Evolutionary conservation across 2,329 filamentous ascomycete genomes (phyloP).

Genomic region (Ascochyta koolunga): DNA sequence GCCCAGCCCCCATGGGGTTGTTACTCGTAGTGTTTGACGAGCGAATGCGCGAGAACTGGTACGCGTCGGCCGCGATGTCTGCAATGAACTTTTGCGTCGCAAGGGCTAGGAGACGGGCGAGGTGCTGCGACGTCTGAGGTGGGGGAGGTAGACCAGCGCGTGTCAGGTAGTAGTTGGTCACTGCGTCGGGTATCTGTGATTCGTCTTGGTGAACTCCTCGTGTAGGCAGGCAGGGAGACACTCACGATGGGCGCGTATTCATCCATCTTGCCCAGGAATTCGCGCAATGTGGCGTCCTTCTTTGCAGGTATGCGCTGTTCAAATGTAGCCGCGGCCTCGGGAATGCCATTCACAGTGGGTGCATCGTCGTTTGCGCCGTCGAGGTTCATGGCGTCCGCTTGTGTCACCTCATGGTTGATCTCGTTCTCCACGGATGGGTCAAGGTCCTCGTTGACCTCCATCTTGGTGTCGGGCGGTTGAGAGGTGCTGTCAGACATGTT

Average conservation of each 20-base stretch:
- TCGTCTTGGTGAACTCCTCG: slow-evolving; percentile 19
- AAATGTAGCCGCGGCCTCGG: slow-evolving; percentile 55
- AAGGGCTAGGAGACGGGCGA: slow-evolving; percentile 90
- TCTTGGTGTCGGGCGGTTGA: slow-evolving; percentile 35
- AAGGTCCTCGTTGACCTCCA: slow-evolving; percentile 46
- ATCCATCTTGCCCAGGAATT: slow-evolving; percentile 96
- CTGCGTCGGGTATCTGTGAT: slow-evolving; percentile 89
- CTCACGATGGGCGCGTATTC: slow-evolving; percentile 95
- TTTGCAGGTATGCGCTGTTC: slow-evolving; percentile 74
- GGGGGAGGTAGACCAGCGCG: slow-evolving; percentile 92
- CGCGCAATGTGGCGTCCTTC: slow-evolving; percentile 90
- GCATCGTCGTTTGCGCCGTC: slow-evolving; percentile 50
- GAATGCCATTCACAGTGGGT: slow-evolving; percentile 42
- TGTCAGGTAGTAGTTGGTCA: slow-evolving; percentile 97
- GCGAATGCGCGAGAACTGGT: slow-evolving; percentile 95
- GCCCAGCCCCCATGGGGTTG: slow-evolving; percentile 86
- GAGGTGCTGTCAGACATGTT: slow-evolving; percentile 43
- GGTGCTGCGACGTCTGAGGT: slow-evolving; percentile 85
- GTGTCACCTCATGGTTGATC: slow-evolving; percentile 44
- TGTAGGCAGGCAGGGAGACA: slow-evolving; percentile 17
- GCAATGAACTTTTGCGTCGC: slow-evolving; percentile 99
- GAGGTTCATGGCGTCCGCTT: slow-evolving; percentile 49
- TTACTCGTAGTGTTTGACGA: slow-evolving; percentile 89
- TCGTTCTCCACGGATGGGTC: slow-evolving; percentile 52
- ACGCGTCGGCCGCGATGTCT: slow-evolving; percentile 95